phyloP scores from a whole-genome alignment of 306 rosid genomes.

The Vigna angularis region DNA sequence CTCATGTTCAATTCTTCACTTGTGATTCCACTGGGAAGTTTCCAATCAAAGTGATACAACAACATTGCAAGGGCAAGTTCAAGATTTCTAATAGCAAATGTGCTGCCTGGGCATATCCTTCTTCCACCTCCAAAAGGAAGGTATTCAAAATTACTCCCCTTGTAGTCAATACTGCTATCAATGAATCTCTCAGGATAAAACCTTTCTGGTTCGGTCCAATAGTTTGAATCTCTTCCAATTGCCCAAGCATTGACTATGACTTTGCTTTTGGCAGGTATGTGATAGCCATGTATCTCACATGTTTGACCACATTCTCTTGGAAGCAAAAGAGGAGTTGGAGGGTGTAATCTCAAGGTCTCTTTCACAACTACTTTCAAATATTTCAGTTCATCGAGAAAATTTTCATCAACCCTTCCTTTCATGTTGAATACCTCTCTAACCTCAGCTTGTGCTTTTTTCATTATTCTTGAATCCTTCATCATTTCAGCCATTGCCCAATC shows the following conservation, averaged over 20 bases:
- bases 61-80: conserved; percentile 33
- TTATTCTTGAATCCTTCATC: background rate
- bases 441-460: conserved; percentile 15
- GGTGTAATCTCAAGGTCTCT: conserved; percentile 52
- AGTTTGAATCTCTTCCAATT: conserved; percentile 52
- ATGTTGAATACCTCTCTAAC: conserved; percentile 14
- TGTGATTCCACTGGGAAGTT: conserved; percentile 33
- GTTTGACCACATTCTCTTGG: conserved; percentile 43
- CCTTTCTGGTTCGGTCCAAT: conserved; percentile 43
- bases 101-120: conserved; percentile 46
- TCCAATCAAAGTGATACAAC: conserved; percentile 48
- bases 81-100: conserved; percentile 38
- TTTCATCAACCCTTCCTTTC: conserved; percentile 37
- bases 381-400: conserved; percentile 19
- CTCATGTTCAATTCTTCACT: conserved; percentile 31
- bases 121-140: conserved; percentile 56
- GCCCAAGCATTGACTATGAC: conserved; percentile 45
- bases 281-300: conserved; percentile 42
- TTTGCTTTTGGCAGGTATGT: conserved; percentile 43
- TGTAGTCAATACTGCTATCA: conserved; percentile 32
- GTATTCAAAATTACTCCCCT: conserved; percentile 39
- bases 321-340: conserved; percentile 44
- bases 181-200: conserved; percentile 49
- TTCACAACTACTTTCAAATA: conserved; percentile 52
- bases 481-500: conserved; percentile 54